These are phyloP conservation scores for Phialemonium atrogriseum DNA, from an alignment of 2,329 filamentous ascomycete species.

Conservation along the genomic window DNA sequence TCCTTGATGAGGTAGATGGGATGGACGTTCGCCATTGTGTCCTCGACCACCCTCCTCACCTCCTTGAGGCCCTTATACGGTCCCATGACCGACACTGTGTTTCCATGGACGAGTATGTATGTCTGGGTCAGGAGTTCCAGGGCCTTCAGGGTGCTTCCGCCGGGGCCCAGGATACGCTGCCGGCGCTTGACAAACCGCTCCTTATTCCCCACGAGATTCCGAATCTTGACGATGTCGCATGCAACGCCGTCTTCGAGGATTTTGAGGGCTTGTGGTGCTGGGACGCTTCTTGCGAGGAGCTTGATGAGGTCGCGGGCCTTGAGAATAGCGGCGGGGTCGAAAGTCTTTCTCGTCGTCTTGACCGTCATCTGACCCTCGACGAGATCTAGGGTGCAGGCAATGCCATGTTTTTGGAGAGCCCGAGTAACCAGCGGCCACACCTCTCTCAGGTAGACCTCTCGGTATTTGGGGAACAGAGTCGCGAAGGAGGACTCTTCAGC, in stretches of 20 bases:
- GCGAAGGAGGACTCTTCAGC: constrained; percentile 87
- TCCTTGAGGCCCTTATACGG: constrained; percentile 91
- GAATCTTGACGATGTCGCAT: constrained; percentile 93
- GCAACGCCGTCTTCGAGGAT: constrained; percentile 88
- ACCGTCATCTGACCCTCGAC: constrained; percentile 96
- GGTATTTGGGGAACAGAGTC: constrained; percentile 89
- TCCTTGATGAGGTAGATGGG: constrained; percentile 76
- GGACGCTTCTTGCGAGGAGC: constrained; percentile 81
- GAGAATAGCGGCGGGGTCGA: constrained; percentile 83
- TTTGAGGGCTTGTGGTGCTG: constrained; percentile 85
- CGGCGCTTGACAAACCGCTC: constrained; percentile 92
- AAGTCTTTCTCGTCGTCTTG: constrained; percentile 87
- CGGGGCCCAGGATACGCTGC: constrained; percentile 85
- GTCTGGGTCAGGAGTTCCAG: constrained; percentile 85
- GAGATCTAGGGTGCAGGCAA: constrained; percentile 87
- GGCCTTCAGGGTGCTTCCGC: constrained; percentile 87
- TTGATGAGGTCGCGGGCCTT: constrained; percentile 94
- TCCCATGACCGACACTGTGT: constrained; percentile 89
- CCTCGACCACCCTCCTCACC: constrained; percentile 78
- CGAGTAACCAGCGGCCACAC: constrained; percentile 88
- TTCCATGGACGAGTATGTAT: constrained; percentile 93
- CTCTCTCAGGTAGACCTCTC: constrained; percentile 87
- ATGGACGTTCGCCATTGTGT: constrained; percentile 96
- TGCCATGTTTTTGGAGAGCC: constrained; percentile 76
- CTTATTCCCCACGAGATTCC: constrained; percentile 83